Conservation (phyloP, 495 filamentous ascomycete species). For the Arthonia radiata region DNA sequence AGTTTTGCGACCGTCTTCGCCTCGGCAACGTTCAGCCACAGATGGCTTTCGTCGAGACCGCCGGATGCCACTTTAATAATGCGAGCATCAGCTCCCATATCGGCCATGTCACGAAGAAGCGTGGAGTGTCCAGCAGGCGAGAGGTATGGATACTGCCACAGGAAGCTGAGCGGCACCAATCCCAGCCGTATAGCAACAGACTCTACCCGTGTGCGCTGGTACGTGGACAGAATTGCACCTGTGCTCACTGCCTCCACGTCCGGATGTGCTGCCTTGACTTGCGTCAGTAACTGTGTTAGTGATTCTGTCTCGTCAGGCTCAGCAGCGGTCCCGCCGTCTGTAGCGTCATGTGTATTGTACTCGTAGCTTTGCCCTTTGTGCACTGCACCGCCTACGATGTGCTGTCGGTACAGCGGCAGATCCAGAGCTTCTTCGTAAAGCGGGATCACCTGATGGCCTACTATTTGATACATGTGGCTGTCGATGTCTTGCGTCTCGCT, state of each 20-base stretch:
- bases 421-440: slow-evolving; percentile 54
- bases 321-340: background rate
- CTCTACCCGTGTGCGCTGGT: slow-evolving; percentile 86
- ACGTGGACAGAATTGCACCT: slow-evolving; percentile 80
- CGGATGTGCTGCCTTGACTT: slow-evolving; percentile 39
- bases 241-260: slow-evolving; percentile 62
- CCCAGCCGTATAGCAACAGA: slow-evolving; percentile 57
- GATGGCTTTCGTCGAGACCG: slow-evolving; percentile 52
- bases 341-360: background rate
- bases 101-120: slow-evolving; percentile 60
- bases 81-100: slow-evolving; percentile 48
- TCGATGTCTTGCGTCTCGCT: slow-evolving; percentile 62
- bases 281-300: slow-evolving; percentile 42
- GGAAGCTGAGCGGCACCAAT: slow-evolving; percentile 53
- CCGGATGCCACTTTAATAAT: slow-evolving; percentile 89
- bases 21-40: slow-evolving; percentile 61
- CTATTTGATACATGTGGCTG: slow-evolving; percentile 98
- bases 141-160: slow-evolving; percentile 77
- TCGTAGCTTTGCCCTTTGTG: slow-evolving; percentile 38
- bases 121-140: slow-evolving; percentile 21
- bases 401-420: slow-evolving; percentile 53
- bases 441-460: slow-evolving; percentile 69
- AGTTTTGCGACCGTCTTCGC: slow-evolving; percentile 25
- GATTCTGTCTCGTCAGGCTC: slow-evolving; percentile 63
- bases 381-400: slow-evolving; percentile 42